Evolutionary conservation across 108 stramenopile species (phyloP), one percentile per base, ranked within the genome.

Genomic region (Nitzschia palea): DNA sequence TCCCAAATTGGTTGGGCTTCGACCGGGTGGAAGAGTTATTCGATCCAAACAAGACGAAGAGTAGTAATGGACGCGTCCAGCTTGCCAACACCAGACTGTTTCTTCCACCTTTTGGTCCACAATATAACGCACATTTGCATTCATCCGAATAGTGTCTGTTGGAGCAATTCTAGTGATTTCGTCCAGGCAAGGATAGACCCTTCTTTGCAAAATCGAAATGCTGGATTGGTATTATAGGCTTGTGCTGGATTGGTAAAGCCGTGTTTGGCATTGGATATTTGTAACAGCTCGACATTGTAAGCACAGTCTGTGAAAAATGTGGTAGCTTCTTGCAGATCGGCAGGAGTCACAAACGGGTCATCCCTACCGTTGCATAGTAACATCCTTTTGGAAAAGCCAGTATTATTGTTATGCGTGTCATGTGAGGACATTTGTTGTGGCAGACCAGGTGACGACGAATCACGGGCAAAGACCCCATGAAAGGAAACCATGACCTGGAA

Each of bases 211-310:
- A 18, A 48, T 20, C 55, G 74, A 79, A 91, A 91, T 12, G 86
- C 81, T 37, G 56, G 58, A 54, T 78, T 85, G 3, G 55, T 43
- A 48, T 91, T 91, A 58, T 58, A 85, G 31, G 69, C 70, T 76
- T 91, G 90, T 0, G 87, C 90, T 34, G 90, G 87, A 75, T 91
- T 91, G 2, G 83, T 88, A 63, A 86, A 91, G 14, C 90, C 90
- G 63, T 91, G 90, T 37, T 64, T 79, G n/a, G 82, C 81, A 14
- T 66, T 63, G 12, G 77, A 67, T 20, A 84, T 62, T 34, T 70
- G 47, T 53, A 80, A 42, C 1, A 83, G 44, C 2, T 34, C 33
- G 4, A 70, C 68, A 10, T 60, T 27, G 51, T 73, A 63, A 1
- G 61, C 71, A 12, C 59, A 25, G 32, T 66, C 51, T 60, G 55